These are phyloP conservation scores for Aureobasidium musti DNA, from an alignment of 2,329 filamentous ascomycete genomes.

Conservation along the genomic window DNA sequence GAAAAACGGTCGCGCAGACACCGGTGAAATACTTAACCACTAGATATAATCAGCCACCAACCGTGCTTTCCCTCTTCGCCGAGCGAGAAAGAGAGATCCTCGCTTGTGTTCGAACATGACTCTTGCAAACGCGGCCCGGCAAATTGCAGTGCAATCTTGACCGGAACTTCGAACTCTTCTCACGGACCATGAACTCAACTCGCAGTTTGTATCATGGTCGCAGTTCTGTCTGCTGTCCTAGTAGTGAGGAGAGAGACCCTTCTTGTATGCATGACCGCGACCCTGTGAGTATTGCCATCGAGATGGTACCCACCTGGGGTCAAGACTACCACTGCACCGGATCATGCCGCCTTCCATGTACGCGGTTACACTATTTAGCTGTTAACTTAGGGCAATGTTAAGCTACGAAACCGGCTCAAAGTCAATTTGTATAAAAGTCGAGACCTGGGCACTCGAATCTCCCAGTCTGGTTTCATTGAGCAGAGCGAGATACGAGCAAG, in stretches of 20 bases:
- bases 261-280: neutral
- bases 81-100: conserved; percentile 13
- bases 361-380: neutral
- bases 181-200: neutral
- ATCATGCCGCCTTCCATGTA: neutral
- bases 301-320: neutral
- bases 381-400: neutral
- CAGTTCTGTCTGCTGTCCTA: neutral
- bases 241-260: neutral
- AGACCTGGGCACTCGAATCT: neutral
- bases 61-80: conserved; percentile 18
- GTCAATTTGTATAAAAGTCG: neutral
- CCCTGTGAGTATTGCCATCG: neutral
- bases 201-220: neutral
- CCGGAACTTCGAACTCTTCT: neutral
- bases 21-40: conserved; percentile 26
- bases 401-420: neutral
- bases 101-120: conserved; percentile 26
- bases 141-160: conserved; percentile 22
- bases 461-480: neutral
- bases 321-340: neutral
- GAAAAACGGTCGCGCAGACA: conserved; percentile 19
- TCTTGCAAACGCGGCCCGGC: conserved; percentile 26
- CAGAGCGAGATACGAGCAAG: neutral
- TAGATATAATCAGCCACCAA: conserved; percentile 25